phyloP scores from a whole-genome alignment of 768 basidiomycete genomes.

The Agaricus blazei region DNA sequence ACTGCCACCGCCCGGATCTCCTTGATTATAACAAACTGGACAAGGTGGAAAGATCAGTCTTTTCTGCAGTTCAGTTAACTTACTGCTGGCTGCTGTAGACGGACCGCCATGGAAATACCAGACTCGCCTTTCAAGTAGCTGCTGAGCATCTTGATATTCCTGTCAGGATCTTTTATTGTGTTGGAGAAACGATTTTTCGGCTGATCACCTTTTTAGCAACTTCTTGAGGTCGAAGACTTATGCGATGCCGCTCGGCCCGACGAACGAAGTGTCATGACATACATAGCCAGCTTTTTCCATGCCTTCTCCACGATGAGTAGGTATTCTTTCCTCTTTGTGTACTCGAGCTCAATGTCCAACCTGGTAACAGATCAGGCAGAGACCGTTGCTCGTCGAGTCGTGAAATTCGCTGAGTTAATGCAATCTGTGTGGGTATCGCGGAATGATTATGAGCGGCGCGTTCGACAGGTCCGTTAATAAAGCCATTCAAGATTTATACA shows the following conservation, averaged over 20 bases:
- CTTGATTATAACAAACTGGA: constrained; percentile 84
- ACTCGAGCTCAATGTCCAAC: constrained; percentile 8
- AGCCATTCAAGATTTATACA: constrained; percentile 7
- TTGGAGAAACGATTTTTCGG: background rate
- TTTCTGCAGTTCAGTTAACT: background rate
- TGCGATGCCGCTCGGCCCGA: constrained; percentile 87
- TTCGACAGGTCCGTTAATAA: constrained; percentile 45
- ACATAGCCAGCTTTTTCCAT: constrained; percentile 96
- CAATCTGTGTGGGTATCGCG: constrained; percentile 82
- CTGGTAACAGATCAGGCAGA: constrained; percentile 77
- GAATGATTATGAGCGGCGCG: constrained; percentile 92
- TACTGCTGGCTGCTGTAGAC: constrained; percentile 32
- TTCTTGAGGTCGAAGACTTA: constrained; percentile 94
- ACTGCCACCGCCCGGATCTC: constrained; percentile 94
- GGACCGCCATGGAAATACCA: constrained; percentile 79
- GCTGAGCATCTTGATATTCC: constrained; percentile 88
- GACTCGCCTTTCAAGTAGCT: constrained; percentile 83
- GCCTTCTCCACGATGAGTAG: constrained; percentile 96
- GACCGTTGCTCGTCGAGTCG: constrained; percentile 88
- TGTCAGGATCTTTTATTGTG: constrained; percentile 38
- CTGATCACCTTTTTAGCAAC: constrained; percentile 49
- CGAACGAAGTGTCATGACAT: constrained; percentile 97
- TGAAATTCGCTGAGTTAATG: constrained; percentile 95
- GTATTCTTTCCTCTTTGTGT: constrained; percentile 15
- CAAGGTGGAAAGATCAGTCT: constrained; percentile 47